Percentiles rank a stretch among this genome's conserved stretches.
Conservation (phyloP, 2,329 filamentous ascomycete species). For the Paecilomyces dactylethromorphus region DNA sequence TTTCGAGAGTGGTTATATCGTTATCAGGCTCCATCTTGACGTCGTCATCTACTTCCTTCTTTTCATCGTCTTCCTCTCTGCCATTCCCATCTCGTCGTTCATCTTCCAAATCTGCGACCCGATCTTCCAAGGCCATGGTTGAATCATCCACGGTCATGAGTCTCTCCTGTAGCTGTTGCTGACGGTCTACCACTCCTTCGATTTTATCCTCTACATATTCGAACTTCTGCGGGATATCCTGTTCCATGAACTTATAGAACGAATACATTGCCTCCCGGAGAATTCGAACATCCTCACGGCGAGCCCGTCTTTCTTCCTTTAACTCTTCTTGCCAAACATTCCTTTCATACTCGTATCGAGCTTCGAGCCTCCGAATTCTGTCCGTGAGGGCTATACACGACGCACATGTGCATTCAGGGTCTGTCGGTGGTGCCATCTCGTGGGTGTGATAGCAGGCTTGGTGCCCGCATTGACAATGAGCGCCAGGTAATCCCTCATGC, state of each 20-base stretch:
- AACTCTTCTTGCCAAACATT: slow-evolving; percentile 13
- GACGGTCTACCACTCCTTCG: slow-evolving; percentile 18
- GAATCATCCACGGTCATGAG: slow-evolving; percentile 19
- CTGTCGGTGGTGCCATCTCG: slow-evolving; percentile 1
- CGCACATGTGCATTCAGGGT: slow-evolving; percentile 3
- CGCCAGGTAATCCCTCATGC: slow-evolving; percentile 27
- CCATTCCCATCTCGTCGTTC: neutral
- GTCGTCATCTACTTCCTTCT: neutral
- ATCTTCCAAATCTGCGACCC: slow-evolving; percentile 15
- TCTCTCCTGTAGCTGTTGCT: slow-evolving; percentile 17
- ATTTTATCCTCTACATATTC: slow-evolving; percentile 20
- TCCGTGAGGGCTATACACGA: slow-evolving; percentile 12
- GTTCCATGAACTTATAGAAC: slow-evolving; percentile 18
- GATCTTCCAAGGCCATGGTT: slow-evolving; percentile 13
- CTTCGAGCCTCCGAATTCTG: slow-evolving; percentile 17
- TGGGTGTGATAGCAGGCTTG: slow-evolving; percentile 40
- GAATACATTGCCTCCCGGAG: slow-evolving; percentile 21
- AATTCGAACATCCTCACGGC: slow-evolving; percentile 20
- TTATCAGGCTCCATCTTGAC: neutral
- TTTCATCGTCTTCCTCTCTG: neutral
- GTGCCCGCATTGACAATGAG: slow-evolving; percentile 41
- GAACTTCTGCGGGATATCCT: slow-evolving; percentile 18
- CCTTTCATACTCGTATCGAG: slow-evolving; percentile 17
- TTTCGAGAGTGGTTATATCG: neutral
- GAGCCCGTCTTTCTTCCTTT: slow-evolving; percentile 15